Evolutionary conservation across 768 basidiomycete genomes (phyloP).

Genomic region (Rhodotorula babjevae): DNA sequence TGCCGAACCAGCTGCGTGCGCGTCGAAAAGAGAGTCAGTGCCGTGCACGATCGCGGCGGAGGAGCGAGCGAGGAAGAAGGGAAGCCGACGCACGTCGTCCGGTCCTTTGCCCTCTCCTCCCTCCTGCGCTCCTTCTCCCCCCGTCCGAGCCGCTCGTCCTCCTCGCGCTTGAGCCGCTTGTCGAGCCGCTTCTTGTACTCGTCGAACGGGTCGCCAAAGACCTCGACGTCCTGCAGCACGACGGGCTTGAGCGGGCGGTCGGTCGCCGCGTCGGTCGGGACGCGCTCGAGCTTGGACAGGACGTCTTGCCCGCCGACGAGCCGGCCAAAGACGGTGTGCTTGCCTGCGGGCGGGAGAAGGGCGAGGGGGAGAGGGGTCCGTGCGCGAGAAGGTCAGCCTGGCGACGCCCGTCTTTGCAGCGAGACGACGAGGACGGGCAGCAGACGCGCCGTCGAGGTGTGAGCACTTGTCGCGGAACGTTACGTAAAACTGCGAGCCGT

Average conservation of each 20-base stretch:
- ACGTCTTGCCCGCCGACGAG: slow-evolving; percentile 93
- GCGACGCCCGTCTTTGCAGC: fast-evolving
- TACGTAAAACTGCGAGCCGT: slow-evolving; percentile 84
- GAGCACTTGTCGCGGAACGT: slow-evolving; percentile 72
- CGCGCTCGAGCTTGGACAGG: slow-evolving; percentile 71
- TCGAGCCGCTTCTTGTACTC: slow-evolving; percentile 78
- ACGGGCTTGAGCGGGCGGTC: slow-evolving; percentile 82
- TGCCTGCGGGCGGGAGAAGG: not conserved
- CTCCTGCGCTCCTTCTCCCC: slow-evolving; percentile 33
- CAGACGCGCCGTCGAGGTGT: slow-evolving; percentile 85
- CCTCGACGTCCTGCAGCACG: slow-evolving; percentile 46
- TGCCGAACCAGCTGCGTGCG: slow-evolving; percentile 67
- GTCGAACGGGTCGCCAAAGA: slow-evolving; percentile 72
- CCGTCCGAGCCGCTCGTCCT: slow-evolving; percentile 49
- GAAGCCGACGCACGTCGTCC: slow-evolving; percentile 48
- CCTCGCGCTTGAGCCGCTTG: slow-evolving; percentile 51
- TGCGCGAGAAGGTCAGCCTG: not conserved
- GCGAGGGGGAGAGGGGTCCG: not conserved
- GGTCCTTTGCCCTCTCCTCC: slow-evolving; percentile 49
- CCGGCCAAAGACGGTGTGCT: slow-evolving; percentile 75
- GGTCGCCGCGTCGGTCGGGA: slow-evolving; percentile 69
- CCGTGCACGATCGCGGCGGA: too few species aligned
- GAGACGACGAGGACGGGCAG: slow-evolving; percentile 45
- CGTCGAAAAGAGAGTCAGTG: too few species aligned
- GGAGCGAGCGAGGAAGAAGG: not conserved